Percentiles rank a stretch among this genome's conserved stretches.
Evolutionary conservation across 176 grass and related monocot species (phyloP).

Genomic region (bread wheat (Triticum aestivum)): DNA sequence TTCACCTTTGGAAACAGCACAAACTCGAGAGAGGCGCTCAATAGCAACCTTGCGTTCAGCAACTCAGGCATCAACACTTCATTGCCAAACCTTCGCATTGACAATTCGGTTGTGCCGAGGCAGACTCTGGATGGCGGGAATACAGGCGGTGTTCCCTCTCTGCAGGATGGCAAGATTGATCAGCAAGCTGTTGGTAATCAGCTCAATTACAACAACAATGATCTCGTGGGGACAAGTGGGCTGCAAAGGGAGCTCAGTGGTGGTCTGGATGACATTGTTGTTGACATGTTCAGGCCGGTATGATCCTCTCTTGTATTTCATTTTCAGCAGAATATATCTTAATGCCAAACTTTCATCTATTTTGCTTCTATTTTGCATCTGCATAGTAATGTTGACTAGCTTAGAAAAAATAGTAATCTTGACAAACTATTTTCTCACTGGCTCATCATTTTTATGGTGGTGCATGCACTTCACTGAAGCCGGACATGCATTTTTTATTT

Average conservation of each 20-base stretch:
- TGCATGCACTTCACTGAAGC: background rate
- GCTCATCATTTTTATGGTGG: background rate
- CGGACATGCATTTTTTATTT: background rate
- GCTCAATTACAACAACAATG: slow-evolving; percentile 43
- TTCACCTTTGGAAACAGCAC: slow-evolving; percentile 39
- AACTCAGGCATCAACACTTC: slow-evolving; percentile 49
- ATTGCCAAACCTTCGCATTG: slow-evolving; percentile 44
- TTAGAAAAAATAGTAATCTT: background rate
- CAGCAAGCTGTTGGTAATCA: slow-evolving; percentile 21
- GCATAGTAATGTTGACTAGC: background rate
- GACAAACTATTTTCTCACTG: background rate
- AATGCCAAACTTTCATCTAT: background rate
- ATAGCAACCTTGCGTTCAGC: slow-evolving; percentile 36
- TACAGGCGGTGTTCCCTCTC: background rate
- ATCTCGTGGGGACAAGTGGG: slow-evolving; percentile 45
- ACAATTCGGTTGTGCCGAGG: slow-evolving; percentile 32
- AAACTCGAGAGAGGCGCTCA: slow-evolving; percentile 44
- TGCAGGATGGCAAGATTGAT: slow-evolving; percentile 41
- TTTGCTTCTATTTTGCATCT: background rate
- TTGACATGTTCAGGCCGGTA: slow-evolving; percentile 58
- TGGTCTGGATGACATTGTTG: slow-evolving; percentile 55
- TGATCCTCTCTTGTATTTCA: slow-evolving; percentile 15
- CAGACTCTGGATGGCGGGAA: slow-evolving; percentile 30
- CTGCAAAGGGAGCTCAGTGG: slow-evolving; percentile 49
- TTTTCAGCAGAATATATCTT: background rate